These are phyloP conservation scores for Mallotus nudiflorus DNA, from an alignment of 345 rosid species.

Conservation along the genomic window DNA sequence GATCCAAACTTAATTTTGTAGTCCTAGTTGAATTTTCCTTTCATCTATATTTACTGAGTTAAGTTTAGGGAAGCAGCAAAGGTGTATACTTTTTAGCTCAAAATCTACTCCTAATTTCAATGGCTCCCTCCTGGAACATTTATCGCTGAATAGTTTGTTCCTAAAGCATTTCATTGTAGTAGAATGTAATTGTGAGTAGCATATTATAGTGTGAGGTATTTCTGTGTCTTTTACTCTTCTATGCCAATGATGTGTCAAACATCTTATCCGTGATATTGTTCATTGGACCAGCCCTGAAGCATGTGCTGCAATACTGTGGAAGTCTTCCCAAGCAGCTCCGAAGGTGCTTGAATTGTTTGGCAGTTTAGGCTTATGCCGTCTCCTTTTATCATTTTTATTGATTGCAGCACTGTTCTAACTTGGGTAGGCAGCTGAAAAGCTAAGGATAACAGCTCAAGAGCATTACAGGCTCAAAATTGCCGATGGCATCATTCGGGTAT, in stretches of 20 bases:
- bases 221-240: neutral
- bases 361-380: neutral
- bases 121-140: no score
- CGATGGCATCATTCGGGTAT: constrained; percentile 35
- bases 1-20: no score
- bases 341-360: constrained; percentile 20
- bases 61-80: no score
- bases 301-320: constrained; percentile 36
- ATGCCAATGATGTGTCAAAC: constrained; percentile 4
- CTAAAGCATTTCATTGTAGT: no score
- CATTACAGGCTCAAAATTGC: constrained; percentile 33
- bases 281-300: constrained; percentile 33
- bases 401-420: neutral
- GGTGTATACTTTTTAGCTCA: no score
- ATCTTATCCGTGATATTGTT: constrained; percentile 10
- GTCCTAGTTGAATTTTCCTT: no score
- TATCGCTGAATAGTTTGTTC: no score
- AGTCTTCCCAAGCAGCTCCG: constrained; percentile 33
- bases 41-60: no score
- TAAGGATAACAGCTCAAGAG: constrained; percentile 38
- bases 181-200: no score
- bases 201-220: neutral
- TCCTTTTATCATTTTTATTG: neutral
- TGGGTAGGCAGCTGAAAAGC: constrained; percentile 31
- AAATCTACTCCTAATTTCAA: no score